These are phyloP conservation scores for Penicillium salamii DNA, from an alignment of 495 filamentous ascomycete species.

Conservation along the genomic window DNA sequence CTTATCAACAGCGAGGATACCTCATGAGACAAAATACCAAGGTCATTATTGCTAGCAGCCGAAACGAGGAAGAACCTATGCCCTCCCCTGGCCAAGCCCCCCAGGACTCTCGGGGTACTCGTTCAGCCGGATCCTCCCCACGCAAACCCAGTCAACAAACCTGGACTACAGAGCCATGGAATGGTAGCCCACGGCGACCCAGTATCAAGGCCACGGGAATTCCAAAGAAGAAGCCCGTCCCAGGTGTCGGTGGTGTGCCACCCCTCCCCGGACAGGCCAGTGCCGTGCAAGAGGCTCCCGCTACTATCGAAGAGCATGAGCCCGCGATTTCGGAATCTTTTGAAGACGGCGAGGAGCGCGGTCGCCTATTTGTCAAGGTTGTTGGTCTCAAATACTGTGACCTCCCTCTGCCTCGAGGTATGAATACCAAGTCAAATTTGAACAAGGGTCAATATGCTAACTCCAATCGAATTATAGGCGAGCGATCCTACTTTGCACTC, in stretches of 20 bases:
- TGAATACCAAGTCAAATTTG: constrained; percentile 22
- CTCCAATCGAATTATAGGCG: constrained; percentile 48
- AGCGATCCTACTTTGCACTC: constrained; percentile 87
- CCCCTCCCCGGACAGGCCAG: constrained; percentile 88
- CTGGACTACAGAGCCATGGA: constrained; percentile 97
- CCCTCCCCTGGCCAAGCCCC: constrained; percentile 47
- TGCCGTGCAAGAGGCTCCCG: constrained; percentile 59
- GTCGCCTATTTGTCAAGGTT: constrained; percentile 95
- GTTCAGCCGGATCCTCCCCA: constrained; percentile 67
- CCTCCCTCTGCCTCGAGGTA: constrained; percentile 86
- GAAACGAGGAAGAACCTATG: constrained; percentile 45
- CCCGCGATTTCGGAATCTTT: constrained; percentile 50
- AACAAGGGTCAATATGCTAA: constrained; percentile 27
- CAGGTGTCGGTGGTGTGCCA: constrained; percentile 57
- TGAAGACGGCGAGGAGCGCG: constrained; percentile 81
- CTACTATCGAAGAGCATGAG: constrained; percentile 62
- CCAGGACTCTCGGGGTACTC: constrained; percentile 52
- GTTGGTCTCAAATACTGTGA: constrained; percentile 94
- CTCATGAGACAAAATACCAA: constrained; percentile 99
- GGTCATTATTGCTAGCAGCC: constrained; percentile 83
- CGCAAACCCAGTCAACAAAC: constrained; percentile 77
- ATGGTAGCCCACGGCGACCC: constrained; percentile 66
- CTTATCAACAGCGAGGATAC: constrained; percentile 83
- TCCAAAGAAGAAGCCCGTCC: constrained; percentile 61
- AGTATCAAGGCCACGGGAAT: constrained; percentile 60